Conservation (phyloP, 306 rosid species). For the Gleditsia sinensis region DNA sequence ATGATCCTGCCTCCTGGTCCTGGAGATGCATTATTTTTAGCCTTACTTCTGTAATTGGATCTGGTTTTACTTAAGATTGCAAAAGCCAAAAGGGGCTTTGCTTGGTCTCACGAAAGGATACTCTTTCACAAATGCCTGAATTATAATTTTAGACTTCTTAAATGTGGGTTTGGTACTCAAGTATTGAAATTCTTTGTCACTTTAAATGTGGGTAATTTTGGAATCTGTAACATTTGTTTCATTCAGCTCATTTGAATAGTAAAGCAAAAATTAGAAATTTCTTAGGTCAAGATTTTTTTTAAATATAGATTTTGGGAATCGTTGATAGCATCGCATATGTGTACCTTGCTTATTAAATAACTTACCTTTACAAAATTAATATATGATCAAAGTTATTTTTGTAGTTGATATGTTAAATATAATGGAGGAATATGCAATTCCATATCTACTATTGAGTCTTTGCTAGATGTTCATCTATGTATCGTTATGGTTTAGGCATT, state of each 20-base stretch:
- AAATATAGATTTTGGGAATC: not conserved
- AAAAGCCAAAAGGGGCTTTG: not conserved
- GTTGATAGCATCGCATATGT: not conserved
- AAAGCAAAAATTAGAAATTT: not conserved
- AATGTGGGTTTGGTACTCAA: not conserved
- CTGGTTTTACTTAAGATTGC: not conserved
- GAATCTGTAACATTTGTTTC: not conserved
- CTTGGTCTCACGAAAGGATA: not conserved
- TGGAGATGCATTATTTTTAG: not conserved
- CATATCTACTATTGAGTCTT: not conserved
- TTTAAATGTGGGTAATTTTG: not conserved
- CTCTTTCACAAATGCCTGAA: not conserved
- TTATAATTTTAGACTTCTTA: not conserved
- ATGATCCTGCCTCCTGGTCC: not conserved
- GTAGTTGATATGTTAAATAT: not conserved
- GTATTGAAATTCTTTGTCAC: not conserved
- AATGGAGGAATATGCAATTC: not conserved
- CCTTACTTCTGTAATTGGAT: not conserved
- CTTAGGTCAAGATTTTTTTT: not conserved
- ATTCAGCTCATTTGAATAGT: not conserved
- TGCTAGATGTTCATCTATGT: slow-evolving; percentile 18
- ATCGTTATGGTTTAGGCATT: slow-evolving; percentile 33
- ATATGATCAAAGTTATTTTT: not conserved
- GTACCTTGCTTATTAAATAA: not conserved
- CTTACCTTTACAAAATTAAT: not conserved